Conservation (phyloP, 495 filamentous ascomycete genomes). For the Penicillium pancosmium region DNA sequence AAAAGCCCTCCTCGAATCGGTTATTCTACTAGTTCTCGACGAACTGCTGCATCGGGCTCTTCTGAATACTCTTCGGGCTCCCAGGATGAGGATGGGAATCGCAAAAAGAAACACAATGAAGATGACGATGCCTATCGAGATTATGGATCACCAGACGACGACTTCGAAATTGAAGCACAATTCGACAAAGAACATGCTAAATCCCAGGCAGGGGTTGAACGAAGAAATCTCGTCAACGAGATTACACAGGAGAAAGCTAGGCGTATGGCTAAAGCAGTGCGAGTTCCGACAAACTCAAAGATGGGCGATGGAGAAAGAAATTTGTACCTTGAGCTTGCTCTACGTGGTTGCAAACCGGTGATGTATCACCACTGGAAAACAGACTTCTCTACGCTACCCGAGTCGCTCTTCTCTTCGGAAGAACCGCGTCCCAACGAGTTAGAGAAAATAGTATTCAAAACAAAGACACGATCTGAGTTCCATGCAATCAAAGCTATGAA, state of each 20-base stretch:
- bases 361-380: slow-evolving; percentile 56
- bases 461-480: slow-evolving; percentile 35
- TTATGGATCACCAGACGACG: slow-evolving; percentile 3
- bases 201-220: slow-evolving; percentile 17
- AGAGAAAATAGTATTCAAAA: slow-evolving; percentile 50
- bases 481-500: slow-evolving; percentile 43
- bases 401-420: slow-evolving; percentile 52
- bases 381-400: slow-evolving; percentile 65
- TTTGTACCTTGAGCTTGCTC: slow-evolving; percentile 57
- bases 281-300: slow-evolving; percentile 36
- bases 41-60: neutral
- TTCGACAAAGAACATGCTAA: neutral
- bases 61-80: neutral
- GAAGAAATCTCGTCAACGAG: slow-evolving; percentile 28
- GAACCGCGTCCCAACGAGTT: neutral
- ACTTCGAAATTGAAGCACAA: slow-evolving; percentile 1
- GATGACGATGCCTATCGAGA: neutral
- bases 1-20: neutral
- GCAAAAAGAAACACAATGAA: neutral
- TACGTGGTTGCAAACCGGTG: slow-evolving; percentile 63
- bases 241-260: slow-evolving; percentile 33
- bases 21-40: neutral
- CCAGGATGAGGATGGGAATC: neutral
- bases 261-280: slow-evolving; percentile 30
- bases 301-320: slow-evolving; percentile 53